Base-by-base conservation (phyloP, 805 yeast species). In the Blastobotrys americana region DNA sequence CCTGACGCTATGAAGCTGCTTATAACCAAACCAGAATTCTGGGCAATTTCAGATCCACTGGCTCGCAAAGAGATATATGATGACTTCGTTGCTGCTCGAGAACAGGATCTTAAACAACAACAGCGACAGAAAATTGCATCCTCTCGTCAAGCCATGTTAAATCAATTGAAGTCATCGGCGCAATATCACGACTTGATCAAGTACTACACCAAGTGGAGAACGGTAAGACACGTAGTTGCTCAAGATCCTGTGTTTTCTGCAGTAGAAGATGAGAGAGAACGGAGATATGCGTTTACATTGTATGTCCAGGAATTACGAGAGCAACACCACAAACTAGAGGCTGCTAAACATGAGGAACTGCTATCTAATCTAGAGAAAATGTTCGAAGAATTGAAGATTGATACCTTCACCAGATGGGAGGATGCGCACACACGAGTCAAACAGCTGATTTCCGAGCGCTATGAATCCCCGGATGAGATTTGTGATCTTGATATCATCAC, bases 181-280 rank as follows among this genome's bases (percentile, higher is more conserved):
- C 37, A 23, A 31, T 16, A 28, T 8, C 31, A 8, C 10, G 31
- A 25, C 13, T 8, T 8, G 13, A 64, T 84, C 21, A 67, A 67
- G 16, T 71, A 75, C 50, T 73, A 70, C 44, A 76, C 90, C 0
- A 64, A 84, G 34, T 86, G 95, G 95, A 54, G 59, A 25, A 73
- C 81, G 0, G 67, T 76, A 0, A 76, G 72, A 46, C 65, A 65
- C n/a, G 43, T 73, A 44, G 73, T 84, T 3, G 60, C 67, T 3
- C 78, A 81, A 45, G 93, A 84, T 55, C 80, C 87, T 0, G 73
- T 82, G 4, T 72, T 70, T 45, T 79, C 77, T 57, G 69, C 85
- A 1, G 70, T 77, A 16, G 69, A 79, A 6, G 72, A 79, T 18
- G 86, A 80, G 41, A 65, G 65, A 22, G 73, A 80, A 42, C 77